Conservation (phyloP, 345 rosid genomes). For the Chamaenerion angustifolium region DNA sequence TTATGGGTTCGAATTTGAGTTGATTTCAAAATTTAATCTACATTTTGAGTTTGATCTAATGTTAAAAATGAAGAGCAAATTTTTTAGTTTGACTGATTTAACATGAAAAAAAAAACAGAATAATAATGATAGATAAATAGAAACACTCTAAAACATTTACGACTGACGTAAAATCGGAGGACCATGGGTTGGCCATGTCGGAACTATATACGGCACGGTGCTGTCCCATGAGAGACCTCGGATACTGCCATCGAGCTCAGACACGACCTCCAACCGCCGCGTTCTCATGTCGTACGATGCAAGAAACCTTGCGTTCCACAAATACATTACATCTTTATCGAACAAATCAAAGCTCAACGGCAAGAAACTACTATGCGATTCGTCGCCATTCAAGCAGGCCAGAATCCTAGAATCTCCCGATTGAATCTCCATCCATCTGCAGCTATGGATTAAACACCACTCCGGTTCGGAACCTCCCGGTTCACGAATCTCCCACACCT, state of each 20-base stretch:
- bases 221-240: slow-evolving; percentile 4
- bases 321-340: background rate
- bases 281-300: background rate
- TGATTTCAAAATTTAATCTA: too few relatives aligned
- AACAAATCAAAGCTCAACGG: slow-evolving; percentile 1
- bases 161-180: too few relatives aligned
- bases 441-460: slow-evolving; percentile 4
- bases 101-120: too few relatives aligned
- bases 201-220: background rate
- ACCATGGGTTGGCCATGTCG: background rate
- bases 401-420: background rate
- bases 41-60: too few relatives aligned
- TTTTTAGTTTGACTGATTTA: too few relatives aligned
- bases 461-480: background rate
- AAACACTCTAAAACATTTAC: too few relatives aligned
- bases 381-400: background rate
- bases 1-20: too few relatives aligned
- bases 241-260: background rate
- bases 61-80: too few relatives aligned
- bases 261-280: background rate
- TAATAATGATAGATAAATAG: too few relatives aligned
- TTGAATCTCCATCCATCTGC: background rate
- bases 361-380: background rate
- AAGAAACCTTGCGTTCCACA: background rate
- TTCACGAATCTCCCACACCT: slow-evolving; percentile 5